These are phyloP conservation scores for Auxenochlorella pyrenoidosa DNA, from an alignment of 139 green algal species.

Conservation along the genomic window DNA sequence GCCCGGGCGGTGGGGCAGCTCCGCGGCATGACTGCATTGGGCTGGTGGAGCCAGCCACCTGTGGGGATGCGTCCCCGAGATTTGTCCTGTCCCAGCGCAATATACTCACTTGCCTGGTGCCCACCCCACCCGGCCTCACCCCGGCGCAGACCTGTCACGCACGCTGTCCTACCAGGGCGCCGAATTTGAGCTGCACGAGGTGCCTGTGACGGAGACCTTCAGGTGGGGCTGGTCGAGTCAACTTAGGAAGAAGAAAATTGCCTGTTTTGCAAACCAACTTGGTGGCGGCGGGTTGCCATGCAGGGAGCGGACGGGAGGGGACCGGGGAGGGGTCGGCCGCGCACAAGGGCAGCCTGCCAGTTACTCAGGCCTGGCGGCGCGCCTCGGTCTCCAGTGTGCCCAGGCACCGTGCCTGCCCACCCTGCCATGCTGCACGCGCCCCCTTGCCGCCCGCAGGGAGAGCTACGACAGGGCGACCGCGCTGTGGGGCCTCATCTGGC, in stretches of 20 bases:
- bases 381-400: too few species aligned
- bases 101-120: too few species aligned
- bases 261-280: too few species aligned
- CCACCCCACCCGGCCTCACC: too few species aligned
- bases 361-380: too few species aligned
- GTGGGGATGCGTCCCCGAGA: too few species aligned
- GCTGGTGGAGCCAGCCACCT: not conserved
- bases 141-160: slow-evolving; percentile 69
- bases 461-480: not conserved
- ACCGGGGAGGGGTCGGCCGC: too few species aligned
- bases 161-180: slow-evolving; percentile 68
- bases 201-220: slow-evolving; percentile 66
- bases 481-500: not conserved
- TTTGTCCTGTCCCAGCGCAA: too few species aligned
- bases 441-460: not conserved
- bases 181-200: slow-evolving; percentile 77
- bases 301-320: too few species aligned
- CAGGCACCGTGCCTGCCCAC: not conserved
- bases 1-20: not conserved
- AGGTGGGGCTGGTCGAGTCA: not conserved
- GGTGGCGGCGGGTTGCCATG: too few species aligned
- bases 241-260: too few species aligned
- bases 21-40: not conserved
- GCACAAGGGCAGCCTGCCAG: too few species aligned
- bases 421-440: not conserved